These are phyloP conservation scores for Penicillium salamii DNA, from an alignment of 495 filamentous ascomycete genomes.

Conservation along the genomic window DNA sequence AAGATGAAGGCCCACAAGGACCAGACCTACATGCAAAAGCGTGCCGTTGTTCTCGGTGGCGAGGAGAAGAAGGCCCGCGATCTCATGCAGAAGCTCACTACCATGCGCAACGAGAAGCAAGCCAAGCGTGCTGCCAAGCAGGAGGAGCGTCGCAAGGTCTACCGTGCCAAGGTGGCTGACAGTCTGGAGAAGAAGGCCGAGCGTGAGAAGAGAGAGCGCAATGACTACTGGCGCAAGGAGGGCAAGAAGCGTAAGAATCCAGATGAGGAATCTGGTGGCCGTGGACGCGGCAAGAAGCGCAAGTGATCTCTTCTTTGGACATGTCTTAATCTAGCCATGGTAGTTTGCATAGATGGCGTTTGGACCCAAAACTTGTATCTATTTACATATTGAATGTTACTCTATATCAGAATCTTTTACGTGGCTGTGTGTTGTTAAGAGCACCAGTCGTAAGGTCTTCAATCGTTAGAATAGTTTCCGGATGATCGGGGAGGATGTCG, in stretches of 20 bases:
- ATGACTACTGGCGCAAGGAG: constrained; percentile 91
- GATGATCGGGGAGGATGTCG: too few relatives aligned
- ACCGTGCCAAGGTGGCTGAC: constrained; percentile 76
- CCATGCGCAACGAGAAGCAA: constrained; percentile 84
- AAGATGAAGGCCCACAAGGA: constrained; percentile 75
- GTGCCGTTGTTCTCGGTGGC: constrained; percentile 75
- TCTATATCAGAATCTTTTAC: background rate
- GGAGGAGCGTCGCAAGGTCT: constrained; percentile 74
- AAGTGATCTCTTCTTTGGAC: constrained; percentile 30
- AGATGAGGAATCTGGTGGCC: constrained; percentile 57
- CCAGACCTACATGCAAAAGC: constrained; percentile 89
- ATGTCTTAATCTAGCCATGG: constrained; percentile 15
- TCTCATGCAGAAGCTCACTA: constrained; percentile 91
- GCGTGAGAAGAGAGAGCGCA: constrained; percentile 83
- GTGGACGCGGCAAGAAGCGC: constrained; percentile 70
- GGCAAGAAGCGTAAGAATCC: constrained; percentile 85
- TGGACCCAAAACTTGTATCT: constrained; percentile 19
- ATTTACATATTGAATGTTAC: constrained; percentile 5
- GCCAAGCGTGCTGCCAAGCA: constrained; percentile 78
- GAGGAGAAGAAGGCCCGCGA: constrained; percentile 88
- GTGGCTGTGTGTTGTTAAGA: too few relatives aligned
- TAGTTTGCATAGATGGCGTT: constrained; percentile 30
- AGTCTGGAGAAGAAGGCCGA: constrained; percentile 76
- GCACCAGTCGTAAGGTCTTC: too few relatives aligned
- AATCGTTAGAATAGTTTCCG: too few relatives aligned